A percentile compares a stretch with the other conserved stretches of the same genome.
These are phyloP conservation scores for Tricholoma hemisulphureum DNA, from an alignment of 768 basidiomycete genomes.

Conservation along the genomic window DNA sequence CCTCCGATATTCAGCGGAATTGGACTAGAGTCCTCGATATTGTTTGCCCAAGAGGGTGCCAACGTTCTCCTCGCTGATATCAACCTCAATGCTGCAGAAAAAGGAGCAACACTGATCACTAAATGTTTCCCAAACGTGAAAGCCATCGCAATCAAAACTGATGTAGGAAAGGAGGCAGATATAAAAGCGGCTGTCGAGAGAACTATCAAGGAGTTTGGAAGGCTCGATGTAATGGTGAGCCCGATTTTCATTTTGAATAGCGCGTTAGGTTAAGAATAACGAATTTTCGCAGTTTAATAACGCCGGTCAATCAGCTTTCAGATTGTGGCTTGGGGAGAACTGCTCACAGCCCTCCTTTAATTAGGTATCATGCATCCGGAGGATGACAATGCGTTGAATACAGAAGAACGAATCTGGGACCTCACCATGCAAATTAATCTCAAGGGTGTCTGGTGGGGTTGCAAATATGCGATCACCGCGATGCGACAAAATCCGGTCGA, in stretches of 20 bases:
- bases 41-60: conserved; percentile 96
- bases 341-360: conserved; percentile 4
- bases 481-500: conserved; percentile 94
- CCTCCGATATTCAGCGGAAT: conserved; percentile 66
- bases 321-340: not conserved
- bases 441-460: conserved; percentile 99
- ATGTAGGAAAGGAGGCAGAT: conserved; percentile 88
- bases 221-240: conserved; percentile 90
- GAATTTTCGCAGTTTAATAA: conserved; percentile 79
- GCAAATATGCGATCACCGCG: conserved; percentile 94
- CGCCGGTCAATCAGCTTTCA: conserved; percentile 50
- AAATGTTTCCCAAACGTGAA: conserved; percentile 68
- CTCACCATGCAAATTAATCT: conserved; percentile 91
- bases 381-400: conserved; percentile 94
- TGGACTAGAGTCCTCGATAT: conserved; percentile 91
- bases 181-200: conserved; percentile 78
- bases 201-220: conserved; percentile 84
- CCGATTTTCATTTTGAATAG: not conserved
- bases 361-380: conserved; percentile 96
- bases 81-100: conserved; percentile 72
- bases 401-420: conserved; percentile 96
- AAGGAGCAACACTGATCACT: conserved; percentile 59
- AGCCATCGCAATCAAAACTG: conserved; percentile 68
- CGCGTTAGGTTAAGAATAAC: not conserved
- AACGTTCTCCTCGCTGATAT: conserved; percentile 87